Evolutionary conservation across 2,329 filamentous ascomycete genomes (phyloP).

Genomic region (Xylariaceae sp.): DNA sequence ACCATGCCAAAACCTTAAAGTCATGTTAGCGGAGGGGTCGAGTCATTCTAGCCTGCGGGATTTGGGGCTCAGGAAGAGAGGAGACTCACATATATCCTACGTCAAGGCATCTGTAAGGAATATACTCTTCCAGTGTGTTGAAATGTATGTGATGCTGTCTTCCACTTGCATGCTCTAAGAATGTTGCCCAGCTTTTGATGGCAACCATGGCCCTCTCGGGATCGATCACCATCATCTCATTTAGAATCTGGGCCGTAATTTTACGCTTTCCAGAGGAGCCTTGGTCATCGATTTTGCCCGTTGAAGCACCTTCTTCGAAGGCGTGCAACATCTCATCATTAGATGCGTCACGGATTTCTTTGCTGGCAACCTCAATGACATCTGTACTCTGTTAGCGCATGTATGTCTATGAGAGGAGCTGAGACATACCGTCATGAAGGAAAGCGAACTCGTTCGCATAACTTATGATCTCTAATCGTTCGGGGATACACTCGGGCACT

Average conservation of each 20-base stretch:
- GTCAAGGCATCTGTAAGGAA: too few relatives aligned
- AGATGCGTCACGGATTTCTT: constrained; percentile 5
- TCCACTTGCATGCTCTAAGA: constrained; percentile 23
- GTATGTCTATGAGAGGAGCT: neutral
- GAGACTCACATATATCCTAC: too few relatives aligned
- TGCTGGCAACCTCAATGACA: constrained; percentile 11
- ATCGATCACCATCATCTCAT: constrained; percentile 40
- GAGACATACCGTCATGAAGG: constrained; percentile 43
- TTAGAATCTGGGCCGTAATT: constrained; percentile 1
- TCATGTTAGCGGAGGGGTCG: too few relatives aligned
- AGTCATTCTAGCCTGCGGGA: too few relatives aligned
- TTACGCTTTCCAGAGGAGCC: constrained; percentile 6
- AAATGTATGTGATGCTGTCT: constrained; percentile 26
- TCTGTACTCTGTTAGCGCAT: neutral
- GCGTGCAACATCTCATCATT: constrained; percentile 16
- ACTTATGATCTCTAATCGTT: constrained; percentile 46
- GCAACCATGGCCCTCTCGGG: constrained; percentile 29
- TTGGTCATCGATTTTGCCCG: constrained; percentile 3
- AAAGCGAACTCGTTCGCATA: constrained; percentile 51
- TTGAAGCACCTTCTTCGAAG: constrained; percentile 11
- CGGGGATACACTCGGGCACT: constrained; percentile 47
- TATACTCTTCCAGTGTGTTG: constrained; percentile 34
- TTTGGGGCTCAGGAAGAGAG: too few relatives aligned
- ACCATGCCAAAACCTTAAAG: too few relatives aligned
- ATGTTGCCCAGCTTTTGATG: constrained; percentile 37